Evolutionary conservation across 495 filamentous ascomycete genomes (phyloP), one percentile per base, ranked within the genome.

Genomic region (Penicillium ucsense): DNA sequence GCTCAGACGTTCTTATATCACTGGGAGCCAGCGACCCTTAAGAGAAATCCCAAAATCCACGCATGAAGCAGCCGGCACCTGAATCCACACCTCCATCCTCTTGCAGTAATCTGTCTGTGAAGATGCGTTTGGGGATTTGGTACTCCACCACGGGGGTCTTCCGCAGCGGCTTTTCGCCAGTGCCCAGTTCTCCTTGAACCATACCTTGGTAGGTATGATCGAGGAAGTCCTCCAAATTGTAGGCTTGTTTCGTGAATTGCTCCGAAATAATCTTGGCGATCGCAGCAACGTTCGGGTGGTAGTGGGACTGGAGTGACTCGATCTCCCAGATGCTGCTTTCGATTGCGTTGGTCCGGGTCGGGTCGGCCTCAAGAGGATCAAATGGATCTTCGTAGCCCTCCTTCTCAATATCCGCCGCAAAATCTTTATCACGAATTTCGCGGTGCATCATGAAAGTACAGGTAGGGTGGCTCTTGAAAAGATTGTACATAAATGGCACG

Each of bases 401-500:
- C 34, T 67, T 71, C 59, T 84, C 79, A 41, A 88, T 51, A 38
- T 71, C 46, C 37, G 76, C 73, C 39, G 73, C 75, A 12, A 67
- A 66, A 46, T 81, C 77, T 40, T 73, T 64, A 29, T 78, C 78
- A 38, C 75, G 71, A 27, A 78, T 72, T 29, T 78, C 83, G 12
- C 92, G 81, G 62, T 97, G 94, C 49, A 99, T 79, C 88, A 97
- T 94, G 62, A 92, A 95, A 10, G 89, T 91, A 53, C 86, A 92
- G 9, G 83, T 79, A 8, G 90, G 89, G 64, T 99, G 92, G 50
- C 71, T 78, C 62, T 89, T 94, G 65, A 99, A 77, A 41, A 95
- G 74, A 64, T 99, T 99, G 70, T 99, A 99, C 43, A 91, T 79
- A 77, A 86, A 94, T 32, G 94, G 94, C 29, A 97, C 78, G 33